Base-by-base conservation (phyloP, 1,284 basidiomycete genomes). In the Meripilus lineatus region DNA sequence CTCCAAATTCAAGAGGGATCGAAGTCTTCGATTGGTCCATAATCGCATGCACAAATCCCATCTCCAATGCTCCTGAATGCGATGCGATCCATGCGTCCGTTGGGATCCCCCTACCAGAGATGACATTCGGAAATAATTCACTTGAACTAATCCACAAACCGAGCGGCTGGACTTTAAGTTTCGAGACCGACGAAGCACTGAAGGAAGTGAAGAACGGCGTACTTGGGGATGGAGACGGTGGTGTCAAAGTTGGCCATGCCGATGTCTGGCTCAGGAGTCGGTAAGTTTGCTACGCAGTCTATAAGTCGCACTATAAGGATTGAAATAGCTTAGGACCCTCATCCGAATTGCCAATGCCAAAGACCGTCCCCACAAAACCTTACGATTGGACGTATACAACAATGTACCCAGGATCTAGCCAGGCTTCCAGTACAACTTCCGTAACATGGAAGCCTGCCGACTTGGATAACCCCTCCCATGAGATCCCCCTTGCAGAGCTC, bases 371-470 rank as follows among this genome's bases (percentile, higher is more conserved):
- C 0, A 84, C 89, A 2, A 93, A 93, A 55, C 86, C 86, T 2
- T 98, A 92, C 65, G 96, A 99, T 61, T 99, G 96, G 96, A 99
- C 96, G 4, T 99, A 96, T 63, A 96, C 93, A 1, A 90, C 90
- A 2, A 83, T 77, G 1, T 95, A 97, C 59, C 58, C 81, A 0
- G 96, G 95, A 0, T 79, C 85, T 47, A 49, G 59, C 10, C 50
- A 53, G 0, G 34, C 59, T 4, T 46, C 57, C 5, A 51, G 59
- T 3, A 49, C 60, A 2, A 42, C 26, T 6, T 38, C 46, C 0
- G 52, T 59, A 28, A 50, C 53, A 8, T 89, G 80, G 79, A 60
- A 54, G 33, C 61, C 70, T 47, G 81, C 78, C 4, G 75, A 81
- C 55, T 68, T 70, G 15, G 71, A 68, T 28, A 71, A 77, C 51